Evolutionary conservation across 805 yeast species (phyloP).

Genomic region (Torulaspora indica): DNA sequence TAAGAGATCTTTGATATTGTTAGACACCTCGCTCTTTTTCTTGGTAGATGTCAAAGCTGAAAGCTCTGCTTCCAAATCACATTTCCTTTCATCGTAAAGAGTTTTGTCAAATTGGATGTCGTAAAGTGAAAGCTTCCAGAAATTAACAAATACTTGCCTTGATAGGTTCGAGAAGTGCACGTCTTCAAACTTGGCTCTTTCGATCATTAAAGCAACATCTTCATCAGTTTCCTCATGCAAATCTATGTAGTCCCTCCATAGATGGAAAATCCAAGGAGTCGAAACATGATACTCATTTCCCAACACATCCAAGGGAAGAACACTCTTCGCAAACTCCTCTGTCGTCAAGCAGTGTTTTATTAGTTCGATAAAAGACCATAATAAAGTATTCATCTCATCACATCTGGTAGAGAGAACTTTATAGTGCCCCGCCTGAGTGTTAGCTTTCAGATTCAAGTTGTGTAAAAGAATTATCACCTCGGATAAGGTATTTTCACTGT

Average conservation of each 20-base stretch:
- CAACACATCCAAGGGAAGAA: constrained; percentile 43
- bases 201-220: constrained; percentile 12
- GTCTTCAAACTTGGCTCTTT: constrained; percentile 16
- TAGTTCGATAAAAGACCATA: constrained; percentile 60
- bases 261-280: constrained; percentile 64
- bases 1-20: constrained; percentile 18
- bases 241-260: constrained; percentile 58
- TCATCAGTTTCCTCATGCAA: constrained; percentile 17
- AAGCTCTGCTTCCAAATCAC: constrained; percentile 15
- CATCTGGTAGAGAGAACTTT: constrained; percentile 66
- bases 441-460: constrained; percentile 40
- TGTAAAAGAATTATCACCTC: constrained; percentile 67
- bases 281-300: constrained; percentile 43
- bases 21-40: constrained; percentile 18
- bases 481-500: constrained; percentile 43
- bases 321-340: constrained; percentile 32
- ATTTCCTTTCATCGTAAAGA: constrained; percentile 47
- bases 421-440: constrained; percentile 46
- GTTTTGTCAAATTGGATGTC: constrained; percentile 56
- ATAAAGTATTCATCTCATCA: constrained; percentile 67
- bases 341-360: constrained; percentile 46
- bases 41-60: constrained; percentile 14
- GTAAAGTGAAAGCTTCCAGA: constrained; percentile 71
- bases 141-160: constrained; percentile 48
- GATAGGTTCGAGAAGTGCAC: constrained; percentile 33